Conservation (phyloP, 2,329 filamentous ascomycete genomes). For the Fusarium fujikuroi region DNA sequence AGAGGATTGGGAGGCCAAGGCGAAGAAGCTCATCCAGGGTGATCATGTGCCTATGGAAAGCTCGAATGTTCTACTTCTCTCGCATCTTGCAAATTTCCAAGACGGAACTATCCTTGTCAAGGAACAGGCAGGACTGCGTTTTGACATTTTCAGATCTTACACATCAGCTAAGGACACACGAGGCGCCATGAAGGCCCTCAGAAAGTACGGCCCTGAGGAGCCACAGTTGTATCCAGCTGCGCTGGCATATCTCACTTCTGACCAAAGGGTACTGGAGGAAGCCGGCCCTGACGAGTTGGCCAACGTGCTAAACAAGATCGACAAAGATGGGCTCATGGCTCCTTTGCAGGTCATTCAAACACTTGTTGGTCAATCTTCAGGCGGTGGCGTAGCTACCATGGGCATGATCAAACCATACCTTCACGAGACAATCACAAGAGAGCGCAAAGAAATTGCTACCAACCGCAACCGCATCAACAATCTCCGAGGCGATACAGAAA, state of each 20-base stretch:
- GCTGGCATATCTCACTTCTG: constrained; percentile 91
- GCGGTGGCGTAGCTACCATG: constrained; percentile 84
- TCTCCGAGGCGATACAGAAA: constrained; percentile 84
- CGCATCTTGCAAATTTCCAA: constrained; percentile 88
- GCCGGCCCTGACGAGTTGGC: constrained; percentile 85
- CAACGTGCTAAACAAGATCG: constrained; percentile 83
- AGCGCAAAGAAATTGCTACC: constrained; percentile 82
- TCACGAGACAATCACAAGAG: constrained; percentile 85
- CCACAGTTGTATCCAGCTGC: constrained; percentile 93
- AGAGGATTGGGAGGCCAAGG: constrained; percentile 88
- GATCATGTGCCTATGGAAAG: constrained; percentile 88
- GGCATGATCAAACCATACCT: constrained; percentile 96
- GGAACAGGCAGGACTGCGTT: constrained; percentile 90
- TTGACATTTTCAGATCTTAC: constrained; percentile 97
- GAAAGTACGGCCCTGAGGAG: constrained; percentile 91
- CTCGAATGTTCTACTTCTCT: constrained; percentile 92
- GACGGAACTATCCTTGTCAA: constrained; percentile 93
- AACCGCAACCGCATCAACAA: constrained; percentile 86
- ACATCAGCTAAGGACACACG: constrained; percentile 91
- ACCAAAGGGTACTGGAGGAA: constrained; percentile 81
- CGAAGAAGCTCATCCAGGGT: constrained; percentile 86
- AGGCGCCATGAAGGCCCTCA: constrained; percentile 88
- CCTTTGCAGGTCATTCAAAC: constrained; percentile 97
- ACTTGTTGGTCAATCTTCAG: constrained; percentile 69
- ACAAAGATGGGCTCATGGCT: constrained; percentile 91